These are phyloP conservation scores for Coemansia sp. DNA, from an alignment of 192 early-diverging fungal species.

Conservation along the genomic window DNA sequence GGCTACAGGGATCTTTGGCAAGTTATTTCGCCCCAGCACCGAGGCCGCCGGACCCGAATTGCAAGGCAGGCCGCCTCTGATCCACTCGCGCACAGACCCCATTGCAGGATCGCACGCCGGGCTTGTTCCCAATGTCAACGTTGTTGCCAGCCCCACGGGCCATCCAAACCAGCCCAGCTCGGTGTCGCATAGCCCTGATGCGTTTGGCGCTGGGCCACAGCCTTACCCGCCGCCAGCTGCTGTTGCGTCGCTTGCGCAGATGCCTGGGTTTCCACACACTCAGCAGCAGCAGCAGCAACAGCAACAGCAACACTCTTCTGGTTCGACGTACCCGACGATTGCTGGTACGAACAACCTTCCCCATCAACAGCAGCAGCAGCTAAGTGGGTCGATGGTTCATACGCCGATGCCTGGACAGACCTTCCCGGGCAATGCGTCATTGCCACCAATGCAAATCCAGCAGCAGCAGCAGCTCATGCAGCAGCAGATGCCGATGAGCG, in stretches of 20 bases:
- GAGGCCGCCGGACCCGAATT: background rate
- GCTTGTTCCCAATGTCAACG: background rate
- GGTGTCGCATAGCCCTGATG: background rate
- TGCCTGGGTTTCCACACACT: conserved; percentile 4
- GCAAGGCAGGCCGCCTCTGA: background rate
- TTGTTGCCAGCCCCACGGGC: background rate
- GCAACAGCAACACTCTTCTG: conserved; percentile 20
- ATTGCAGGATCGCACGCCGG: background rate
- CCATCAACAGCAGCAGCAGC: background rate
- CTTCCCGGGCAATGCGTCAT: conserved; percentile 11
- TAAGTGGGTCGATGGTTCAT: conserved; percentile 12
- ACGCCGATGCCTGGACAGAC: conserved; percentile 45
- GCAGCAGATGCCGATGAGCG: background rate
- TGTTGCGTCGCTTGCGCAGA: conserved; percentile 4
- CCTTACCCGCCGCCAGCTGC: conserved; percentile 19
- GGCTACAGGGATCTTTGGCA: conserved; percentile 17
- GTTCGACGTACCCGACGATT: background rate
- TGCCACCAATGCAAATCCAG: conserved; percentile 13
- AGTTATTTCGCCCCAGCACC: conserved; percentile 22
- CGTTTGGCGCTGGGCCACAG: conserved; percentile 19
- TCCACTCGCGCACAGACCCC: background rate
- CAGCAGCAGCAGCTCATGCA: conserved; percentile 11
- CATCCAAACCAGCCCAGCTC: background rate
- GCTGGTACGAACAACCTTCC: background rate
- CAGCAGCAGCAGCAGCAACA: conserved; percentile 18